These are phyloP conservation scores for Aspergillus saccharolyticus DNA, from an alignment of 495 filamentous ascomycete species.

Conservation along the genomic window DNA sequence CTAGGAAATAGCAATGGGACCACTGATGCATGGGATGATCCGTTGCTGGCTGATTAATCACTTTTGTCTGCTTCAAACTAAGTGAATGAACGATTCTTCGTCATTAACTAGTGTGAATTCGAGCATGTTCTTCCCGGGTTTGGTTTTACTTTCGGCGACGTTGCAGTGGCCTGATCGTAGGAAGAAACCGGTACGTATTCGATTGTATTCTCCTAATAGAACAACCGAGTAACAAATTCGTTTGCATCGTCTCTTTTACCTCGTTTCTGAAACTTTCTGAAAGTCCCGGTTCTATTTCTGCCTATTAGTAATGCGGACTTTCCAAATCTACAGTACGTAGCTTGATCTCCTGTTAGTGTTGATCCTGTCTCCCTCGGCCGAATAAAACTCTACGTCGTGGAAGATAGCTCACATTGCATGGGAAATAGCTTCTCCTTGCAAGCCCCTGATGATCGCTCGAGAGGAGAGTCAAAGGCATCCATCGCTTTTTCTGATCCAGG, in stretches of 20 bases:
- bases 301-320: background rate
- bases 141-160: background rate
- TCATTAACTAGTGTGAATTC: too few species aligned
- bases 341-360: background rate
- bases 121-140: background rate
- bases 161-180: slow-evolving; percentile 2
- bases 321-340: background rate
- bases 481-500: background rate
- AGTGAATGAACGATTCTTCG: background rate
- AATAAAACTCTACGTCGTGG: background rate
- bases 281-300: background rate
- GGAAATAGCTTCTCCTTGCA: background rate
- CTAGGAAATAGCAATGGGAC: background rate
- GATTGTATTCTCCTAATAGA: background rate
- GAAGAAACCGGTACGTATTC: slow-evolving; percentile 3
- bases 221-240: background rate
- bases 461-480: background rate
- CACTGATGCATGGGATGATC: background rate
- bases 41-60: background rate
- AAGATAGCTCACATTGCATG: background rate
- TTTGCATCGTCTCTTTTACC: background rate
- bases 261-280: background rate
- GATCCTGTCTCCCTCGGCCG: background rate
- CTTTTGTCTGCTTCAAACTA: background rate
- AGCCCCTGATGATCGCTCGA: background rate